phyloP scores from a whole-genome alignment of 805 yeast species.

The Candida ovalis region DNA sequence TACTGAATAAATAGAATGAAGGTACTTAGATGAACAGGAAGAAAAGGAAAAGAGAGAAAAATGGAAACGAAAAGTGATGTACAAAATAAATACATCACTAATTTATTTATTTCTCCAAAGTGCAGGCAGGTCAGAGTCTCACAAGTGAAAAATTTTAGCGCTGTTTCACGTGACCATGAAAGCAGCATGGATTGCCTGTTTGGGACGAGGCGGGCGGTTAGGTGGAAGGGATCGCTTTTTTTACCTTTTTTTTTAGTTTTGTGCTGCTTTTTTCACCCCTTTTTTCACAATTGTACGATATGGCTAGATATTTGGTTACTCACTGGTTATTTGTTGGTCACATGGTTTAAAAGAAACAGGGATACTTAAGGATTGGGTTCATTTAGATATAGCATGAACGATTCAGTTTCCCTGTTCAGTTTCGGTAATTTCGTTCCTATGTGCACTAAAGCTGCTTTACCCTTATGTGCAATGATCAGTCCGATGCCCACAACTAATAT shows the following conservation, averaged over 20 bases:
- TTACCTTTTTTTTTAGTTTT: background rate
- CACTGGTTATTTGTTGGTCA: too few species aligned
- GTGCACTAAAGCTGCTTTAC: slow-evolving; percentile 68
- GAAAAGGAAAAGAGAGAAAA: too few species aligned
- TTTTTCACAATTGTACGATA: too few species aligned
- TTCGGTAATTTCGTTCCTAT: slow-evolving; percentile 64
- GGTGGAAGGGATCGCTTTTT: background rate
- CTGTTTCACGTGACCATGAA: background rate
- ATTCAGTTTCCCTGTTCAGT: background rate
- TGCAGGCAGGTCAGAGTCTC: too few species aligned
- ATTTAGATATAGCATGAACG: background rate
- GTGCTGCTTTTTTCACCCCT: background rate
- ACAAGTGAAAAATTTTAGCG: slow-evolving; percentile 1
- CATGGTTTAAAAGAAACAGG: background rate
- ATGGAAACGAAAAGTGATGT: too few species aligned
- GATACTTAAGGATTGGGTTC: background rate
- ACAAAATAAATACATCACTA: too few species aligned
- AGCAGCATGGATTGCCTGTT: background rate
- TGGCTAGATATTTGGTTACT: too few species aligned
- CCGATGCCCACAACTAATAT: slow-evolving; percentile 26
- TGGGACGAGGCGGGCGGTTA: background rate
- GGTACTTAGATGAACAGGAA: background rate
- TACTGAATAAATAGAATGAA: background rate
- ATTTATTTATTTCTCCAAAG: too few species aligned
- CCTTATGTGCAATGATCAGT: slow-evolving; percentile 73